These are phyloP conservation scores for Chalciporus pseudorubinellus DNA, from an alignment of 768 basidiomycete species.

Conservation along the genomic window DNA sequence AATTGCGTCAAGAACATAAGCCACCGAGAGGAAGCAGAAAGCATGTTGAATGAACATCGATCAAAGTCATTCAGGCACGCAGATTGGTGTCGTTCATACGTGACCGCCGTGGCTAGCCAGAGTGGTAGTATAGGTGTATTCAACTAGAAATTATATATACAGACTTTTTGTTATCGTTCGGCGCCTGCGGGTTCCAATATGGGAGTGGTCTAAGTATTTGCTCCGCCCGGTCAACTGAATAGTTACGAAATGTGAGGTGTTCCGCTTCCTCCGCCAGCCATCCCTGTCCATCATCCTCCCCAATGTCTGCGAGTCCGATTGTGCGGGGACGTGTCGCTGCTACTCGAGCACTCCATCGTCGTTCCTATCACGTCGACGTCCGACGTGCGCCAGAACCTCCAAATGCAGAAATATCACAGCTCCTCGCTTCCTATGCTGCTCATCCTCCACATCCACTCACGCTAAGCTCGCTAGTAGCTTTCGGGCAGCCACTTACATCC, in stretches of 20 bases:
- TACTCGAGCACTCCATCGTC: constrained; percentile 7
- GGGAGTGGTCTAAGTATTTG: background rate
- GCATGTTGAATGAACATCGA: constrained; percentile 18
- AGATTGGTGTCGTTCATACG: background rate
- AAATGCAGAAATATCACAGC: constrained; percentile 51
- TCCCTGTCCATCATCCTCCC: background rate
- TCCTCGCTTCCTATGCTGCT: constrained; percentile 61
- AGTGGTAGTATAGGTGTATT: constrained; percentile 19
- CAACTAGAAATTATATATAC: constrained; percentile 23
- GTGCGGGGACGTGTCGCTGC: background rate
- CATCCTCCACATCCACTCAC: constrained; percentile 68
- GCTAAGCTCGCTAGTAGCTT: constrained; percentile 69
- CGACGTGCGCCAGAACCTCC: constrained; percentile 48
- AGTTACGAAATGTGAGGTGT: background rate
- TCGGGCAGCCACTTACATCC: constrained; percentile 68
- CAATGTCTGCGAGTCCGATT: constrained; percentile 7
- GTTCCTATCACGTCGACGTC: constrained; percentile 28
- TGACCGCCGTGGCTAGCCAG: background rate
- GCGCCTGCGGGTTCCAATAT: constrained; percentile 1
- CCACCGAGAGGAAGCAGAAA: constrained; percentile 23
- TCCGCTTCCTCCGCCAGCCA: background rate
- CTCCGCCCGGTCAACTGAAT: background rate
- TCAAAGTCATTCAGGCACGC: background rate
- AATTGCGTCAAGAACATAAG: constrained; percentile 18
- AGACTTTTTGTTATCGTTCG: constrained; percentile 24